Evolutionary conservation across 208 protist genomes (phyloP), one percentile per base, ranked within the genome.

Genomic region (Leishmania gerbilli): DNA sequence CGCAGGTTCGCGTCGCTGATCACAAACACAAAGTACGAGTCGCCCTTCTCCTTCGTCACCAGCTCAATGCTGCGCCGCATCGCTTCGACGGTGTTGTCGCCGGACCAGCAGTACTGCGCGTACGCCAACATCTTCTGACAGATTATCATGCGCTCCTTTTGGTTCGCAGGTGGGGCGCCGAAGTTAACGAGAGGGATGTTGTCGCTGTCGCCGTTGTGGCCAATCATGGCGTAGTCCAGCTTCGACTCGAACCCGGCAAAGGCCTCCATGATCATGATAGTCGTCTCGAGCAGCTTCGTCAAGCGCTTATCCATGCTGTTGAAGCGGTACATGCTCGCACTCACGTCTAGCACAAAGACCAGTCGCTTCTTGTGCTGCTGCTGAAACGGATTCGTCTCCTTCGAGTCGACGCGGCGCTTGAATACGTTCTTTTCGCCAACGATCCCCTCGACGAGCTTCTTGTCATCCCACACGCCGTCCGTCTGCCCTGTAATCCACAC

Each of bases 291-390:
- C 81, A 97, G 84, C 76, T 95, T 94, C 8, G 94, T 92, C 37
- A 99, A 87, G 15, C 97, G 89, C 47, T 90, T 88, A 79, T 99
- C 97, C 83, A 93, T 90, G 42, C 93, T 79, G 65, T 98, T 98
- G 91, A 99, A 98, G 67, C 96, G 91, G 87, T 98, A 98, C 96
- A 99, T 99, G 83, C 89, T 96, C 17, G 94, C 96, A 67, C 90
- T 96, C 56, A 97, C 91, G 83, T 99, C 97, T 71, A 98, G 85
- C 47, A 98, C 94, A 91, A 99, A 98, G 34, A 96, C 81, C 9
- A 98, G 82, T 49, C 92, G 90, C 81, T 98, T 99, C 86, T 91
- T 97, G 80, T 91, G 85, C 64, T 81, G 88, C 45, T 82, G 81
- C 64, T 85, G 74, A n/a, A 92, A 96, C 17, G 91, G 90, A 55